phyloP scores from a whole-genome alignment of 176 grass and related monocot species.

The Neostapfia colusana region DNA sequence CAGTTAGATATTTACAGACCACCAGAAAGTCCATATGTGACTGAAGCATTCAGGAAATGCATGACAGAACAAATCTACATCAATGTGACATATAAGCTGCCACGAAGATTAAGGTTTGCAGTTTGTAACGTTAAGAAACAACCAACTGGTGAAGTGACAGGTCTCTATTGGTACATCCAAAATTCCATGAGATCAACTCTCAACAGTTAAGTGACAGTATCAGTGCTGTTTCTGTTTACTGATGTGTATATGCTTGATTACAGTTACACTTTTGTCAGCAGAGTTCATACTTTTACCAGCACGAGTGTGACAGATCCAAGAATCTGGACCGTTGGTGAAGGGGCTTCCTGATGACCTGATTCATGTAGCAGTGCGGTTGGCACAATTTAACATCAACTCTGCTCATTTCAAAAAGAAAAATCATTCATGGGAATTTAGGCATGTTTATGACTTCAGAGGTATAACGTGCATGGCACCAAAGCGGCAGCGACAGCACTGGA shows the following conservation, averaged over 20 bases:
- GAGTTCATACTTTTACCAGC: too few species aligned
- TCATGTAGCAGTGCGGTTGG: slow-evolving; percentile 12
- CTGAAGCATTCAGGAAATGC: slow-evolving; percentile 28
- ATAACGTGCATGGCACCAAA: slow-evolving; percentile 11
- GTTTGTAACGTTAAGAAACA: slow-evolving; percentile 50
- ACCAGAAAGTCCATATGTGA: slow-evolving; percentile 28
- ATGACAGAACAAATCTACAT: slow-evolving; percentile 28
- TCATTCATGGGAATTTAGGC: slow-evolving; percentile 14
- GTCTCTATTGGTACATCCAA: slow-evolving; percentile 35
- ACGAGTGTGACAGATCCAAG: too few species aligned
- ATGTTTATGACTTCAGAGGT: not conserved
- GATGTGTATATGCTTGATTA: too few species aligned
- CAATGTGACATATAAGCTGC: slow-evolving; percentile 31
- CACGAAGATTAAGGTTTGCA: slow-evolving; percentile 18
- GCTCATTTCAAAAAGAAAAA: not conserved
- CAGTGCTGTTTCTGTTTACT: too few species aligned
- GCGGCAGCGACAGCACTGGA: slow-evolving; percentile 1
- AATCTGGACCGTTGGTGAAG: not conserved
- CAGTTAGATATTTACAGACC: slow-evolving; percentile 36
- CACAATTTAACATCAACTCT: slow-evolving; percentile 4
- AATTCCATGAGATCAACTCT: not conserved
- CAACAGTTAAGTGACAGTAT: slow-evolving; percentile 26
- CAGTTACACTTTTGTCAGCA: too few species aligned
- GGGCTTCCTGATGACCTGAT: slow-evolving; percentile 15
- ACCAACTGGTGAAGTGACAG: slow-evolving; percentile 22